A percentile compares a stretch with the other conserved stretches of the same genome.
Conservation (phyloP, 176 grass and related monocot genomes). For the Bothriochloa decipiens region DNA sequence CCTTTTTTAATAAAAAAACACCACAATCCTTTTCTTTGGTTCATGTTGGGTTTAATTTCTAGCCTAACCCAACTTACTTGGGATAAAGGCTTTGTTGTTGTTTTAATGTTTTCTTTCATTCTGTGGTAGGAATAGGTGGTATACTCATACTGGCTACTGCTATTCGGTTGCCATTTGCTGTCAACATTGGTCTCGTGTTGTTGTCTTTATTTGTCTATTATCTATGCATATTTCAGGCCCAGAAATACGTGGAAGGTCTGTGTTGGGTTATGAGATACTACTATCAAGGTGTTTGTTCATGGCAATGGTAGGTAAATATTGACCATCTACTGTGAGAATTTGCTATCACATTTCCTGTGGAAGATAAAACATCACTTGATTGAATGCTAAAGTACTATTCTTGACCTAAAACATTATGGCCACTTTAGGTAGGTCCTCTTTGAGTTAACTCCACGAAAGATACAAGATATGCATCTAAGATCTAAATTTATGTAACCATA, state of each 20-base stretch:
- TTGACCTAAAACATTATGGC: neutral
- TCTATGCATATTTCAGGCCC: slow-evolving; percentile 65
- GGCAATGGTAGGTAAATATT: slow-evolving; percentile 85
- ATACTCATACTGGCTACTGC: neutral
- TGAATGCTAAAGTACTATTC: neutral
- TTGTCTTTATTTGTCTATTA: slow-evolving; percentile 32
- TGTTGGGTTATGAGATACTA: slow-evolving; percentile 99
- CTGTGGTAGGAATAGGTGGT: slow-evolving; percentile 2
- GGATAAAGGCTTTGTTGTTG: neutral
- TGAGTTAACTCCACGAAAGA: slow-evolving; percentile 5
- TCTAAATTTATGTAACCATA: slow-evolving; percentile 28
- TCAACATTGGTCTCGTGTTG: neutral
- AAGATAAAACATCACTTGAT: slow-evolving; percentile 37
- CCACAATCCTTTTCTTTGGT: neutral
- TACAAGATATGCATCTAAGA: neutral
- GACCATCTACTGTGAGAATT: slow-evolving; percentile 35
- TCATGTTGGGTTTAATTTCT: neutral
- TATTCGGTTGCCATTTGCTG: slow-evolving; percentile 17
- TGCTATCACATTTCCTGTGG: slow-evolving; percentile 19
- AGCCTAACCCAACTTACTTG: neutral
- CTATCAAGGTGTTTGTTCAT: slow-evolving; percentile 99
- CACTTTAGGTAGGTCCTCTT: neutral
- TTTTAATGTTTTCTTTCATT: neutral
- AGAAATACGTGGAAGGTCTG: slow-evolving; percentile 97
- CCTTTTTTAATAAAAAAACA: neutral